Conservation (phyloP, 257 asterid genomes). For the Agastache rugosa region DNA sequence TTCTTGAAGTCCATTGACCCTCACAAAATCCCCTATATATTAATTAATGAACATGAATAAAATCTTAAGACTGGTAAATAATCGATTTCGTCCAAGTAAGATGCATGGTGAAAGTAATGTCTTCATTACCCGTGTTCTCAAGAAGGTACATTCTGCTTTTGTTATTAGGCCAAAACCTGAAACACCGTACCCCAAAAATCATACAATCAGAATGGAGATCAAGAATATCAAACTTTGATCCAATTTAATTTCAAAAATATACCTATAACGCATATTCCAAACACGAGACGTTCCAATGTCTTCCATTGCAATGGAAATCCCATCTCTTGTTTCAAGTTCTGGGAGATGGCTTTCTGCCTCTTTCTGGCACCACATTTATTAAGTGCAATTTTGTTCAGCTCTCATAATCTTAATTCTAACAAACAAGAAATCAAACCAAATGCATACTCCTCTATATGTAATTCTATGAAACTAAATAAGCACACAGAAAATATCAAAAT, state of each 20-base stretch:
- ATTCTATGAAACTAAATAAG: neutral
- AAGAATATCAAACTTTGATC: neutral
- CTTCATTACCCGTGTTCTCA: conserved; percentile 74
- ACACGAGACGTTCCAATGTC: conserved; percentile 87
- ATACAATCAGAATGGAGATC: neutral
- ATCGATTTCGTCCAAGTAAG: neutral
- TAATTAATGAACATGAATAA: neutral
- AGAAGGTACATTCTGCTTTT: conserved; percentile 95
- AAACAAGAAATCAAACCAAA: neutral
- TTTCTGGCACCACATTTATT: conserved; percentile 58
- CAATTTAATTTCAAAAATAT: neutral
- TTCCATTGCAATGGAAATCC: conserved; percentile 85
- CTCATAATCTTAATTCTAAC: neutral
- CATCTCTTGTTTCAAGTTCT: conserved; percentile 86
- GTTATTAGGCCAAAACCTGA: conserved; percentile 87
- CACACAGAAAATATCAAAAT: neutral
- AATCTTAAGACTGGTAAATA: neutral
- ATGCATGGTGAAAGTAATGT: neutral
- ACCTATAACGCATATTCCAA: conserved; percentile 94
- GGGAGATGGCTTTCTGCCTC: conserved; percentile 96
- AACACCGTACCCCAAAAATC: conserved; percentile 12
- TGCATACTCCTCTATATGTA: neutral
- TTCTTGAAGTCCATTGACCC: conserved; percentile 68
- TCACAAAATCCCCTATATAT: conserved; percentile 62
- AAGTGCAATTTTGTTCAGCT: conserved; percentile 16